Percentiles rank a stretch among this genome's conserved stretches.
Evolutionary conservation across 805 yeast genomes (phyloP).

Genomic region (Kodamaea leandrae): DNA sequence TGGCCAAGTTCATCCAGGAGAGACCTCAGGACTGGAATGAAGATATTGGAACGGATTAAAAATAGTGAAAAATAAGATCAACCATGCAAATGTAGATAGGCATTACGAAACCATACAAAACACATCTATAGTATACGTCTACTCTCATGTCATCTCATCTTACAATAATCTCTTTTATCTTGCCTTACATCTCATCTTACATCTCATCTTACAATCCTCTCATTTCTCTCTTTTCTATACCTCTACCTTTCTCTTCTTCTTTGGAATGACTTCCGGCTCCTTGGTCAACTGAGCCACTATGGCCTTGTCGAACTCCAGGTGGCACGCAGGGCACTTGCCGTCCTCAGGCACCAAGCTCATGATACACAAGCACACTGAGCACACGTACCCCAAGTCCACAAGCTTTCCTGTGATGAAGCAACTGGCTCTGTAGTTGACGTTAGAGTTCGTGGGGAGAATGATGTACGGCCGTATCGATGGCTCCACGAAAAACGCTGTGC

Average conservation of each 20-base stretch:
- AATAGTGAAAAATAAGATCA: too few species aligned
- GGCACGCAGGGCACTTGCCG: conserved; percentile 83
- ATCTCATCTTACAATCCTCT: neutral
- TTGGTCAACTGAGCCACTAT: conserved; percentile 56
- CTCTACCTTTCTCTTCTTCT: conserved; percentile 36
- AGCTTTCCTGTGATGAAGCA: conserved; percentile 89
- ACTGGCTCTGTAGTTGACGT: conserved; percentile 91
- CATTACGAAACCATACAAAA: too few species aligned
- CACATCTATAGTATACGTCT: too few species aligned
- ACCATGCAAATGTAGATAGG: too few species aligned
- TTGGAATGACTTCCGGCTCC: conserved; percentile 53
- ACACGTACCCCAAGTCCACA: conserved; percentile 90
- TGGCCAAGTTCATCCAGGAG: conserved; percentile 75
- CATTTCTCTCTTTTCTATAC: neutral
- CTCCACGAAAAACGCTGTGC: conserved; percentile 81
- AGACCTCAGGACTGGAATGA: conserved; percentile 79
- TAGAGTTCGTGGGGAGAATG: conserved; percentile 75
- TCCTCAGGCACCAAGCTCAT: conserved; percentile 66
- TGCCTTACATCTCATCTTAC: neutral
- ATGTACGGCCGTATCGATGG: conserved; percentile 77
- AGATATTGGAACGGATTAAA: conserved; percentile 55
- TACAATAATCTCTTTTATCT: too few species aligned
- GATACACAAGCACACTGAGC: conserved; percentile 88
- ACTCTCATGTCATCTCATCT: too few species aligned
- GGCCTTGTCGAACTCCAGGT: conserved; percentile 65